Conservation (phyloP, 2,329 filamentous ascomycete genomes). For the Botryosphaeria dothidea region DNA sequence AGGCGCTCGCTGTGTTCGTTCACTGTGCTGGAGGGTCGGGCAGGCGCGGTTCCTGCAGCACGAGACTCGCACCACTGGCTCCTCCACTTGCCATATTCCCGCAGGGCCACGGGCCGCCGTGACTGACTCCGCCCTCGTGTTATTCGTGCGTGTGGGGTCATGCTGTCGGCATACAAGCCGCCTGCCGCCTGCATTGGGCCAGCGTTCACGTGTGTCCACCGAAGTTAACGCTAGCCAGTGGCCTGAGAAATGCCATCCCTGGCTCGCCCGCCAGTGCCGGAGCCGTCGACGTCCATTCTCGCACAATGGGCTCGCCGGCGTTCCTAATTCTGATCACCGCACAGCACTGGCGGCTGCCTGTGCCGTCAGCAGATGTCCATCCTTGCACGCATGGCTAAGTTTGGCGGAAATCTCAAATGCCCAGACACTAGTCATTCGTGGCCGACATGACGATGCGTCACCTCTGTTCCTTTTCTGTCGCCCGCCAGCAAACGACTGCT, state of each 20-base stretch:
- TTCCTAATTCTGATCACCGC: background rate
- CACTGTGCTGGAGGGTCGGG: background rate
- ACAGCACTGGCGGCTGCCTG: background rate
- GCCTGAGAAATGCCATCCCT: conserved; percentile 12
- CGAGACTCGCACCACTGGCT: conserved; percentile 3
- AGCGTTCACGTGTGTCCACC: conserved; percentile 4
- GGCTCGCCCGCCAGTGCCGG: background rate
- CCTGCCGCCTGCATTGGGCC: background rate
- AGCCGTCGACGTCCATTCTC: background rate
- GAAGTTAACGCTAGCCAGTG: background rate
- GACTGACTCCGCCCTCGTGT: conserved; percentile 8
- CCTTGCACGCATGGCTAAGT: background rate
- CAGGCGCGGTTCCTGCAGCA: conserved; percentile 6
- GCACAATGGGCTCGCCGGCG: background rate
- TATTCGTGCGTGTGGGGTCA: conserved; percentile 10
- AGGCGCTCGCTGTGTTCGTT: background rate
- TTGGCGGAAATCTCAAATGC: background rate
- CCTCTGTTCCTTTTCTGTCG: background rate
- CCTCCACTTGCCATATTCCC: conserved; percentile 14
- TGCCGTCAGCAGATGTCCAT: background rate
- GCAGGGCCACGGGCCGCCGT: conserved; percentile 14
- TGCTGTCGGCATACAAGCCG: conserved; percentile 1
- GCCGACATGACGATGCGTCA: conserved; percentile 11
- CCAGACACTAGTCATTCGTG: background rate
- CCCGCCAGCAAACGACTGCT: background rate